phyloP scores from a whole-genome alignment of 2,329 filamentous ascomycete genomes.

The Aspergillus sp. region DNA sequence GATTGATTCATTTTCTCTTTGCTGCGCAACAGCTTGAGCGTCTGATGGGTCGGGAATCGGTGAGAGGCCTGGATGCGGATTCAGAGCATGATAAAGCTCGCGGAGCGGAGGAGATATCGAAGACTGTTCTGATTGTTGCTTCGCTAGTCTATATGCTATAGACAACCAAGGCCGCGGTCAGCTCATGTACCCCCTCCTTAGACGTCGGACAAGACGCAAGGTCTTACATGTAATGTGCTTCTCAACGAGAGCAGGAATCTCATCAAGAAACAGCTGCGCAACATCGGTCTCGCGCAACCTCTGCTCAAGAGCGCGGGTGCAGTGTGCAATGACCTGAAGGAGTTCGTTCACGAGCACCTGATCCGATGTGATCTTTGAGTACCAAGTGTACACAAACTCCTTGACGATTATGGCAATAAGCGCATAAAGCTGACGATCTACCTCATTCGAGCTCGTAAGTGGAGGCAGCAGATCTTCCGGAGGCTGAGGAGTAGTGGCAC shows the following conservation, averaged over 20 bases:
- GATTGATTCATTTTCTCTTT: slow-evolving; percentile 73
- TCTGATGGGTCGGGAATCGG: slow-evolving; percentile 67
- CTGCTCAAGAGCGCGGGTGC: slow-evolving; percentile 83
- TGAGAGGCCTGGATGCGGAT: slow-evolving; percentile 76
- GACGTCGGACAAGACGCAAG: slow-evolving; percentile 14
- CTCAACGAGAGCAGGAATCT: slow-evolving; percentile 79
- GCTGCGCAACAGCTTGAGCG: slow-evolving; percentile 56
- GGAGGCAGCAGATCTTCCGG: slow-evolving; percentile 84
- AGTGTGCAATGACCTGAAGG: slow-evolving; percentile 87
- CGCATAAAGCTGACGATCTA: slow-evolving; percentile 91
- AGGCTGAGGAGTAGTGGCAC: slow-evolving; percentile 59
- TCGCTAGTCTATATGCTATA: slow-evolving; percentile 72
- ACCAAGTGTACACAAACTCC: slow-evolving; percentile 92
- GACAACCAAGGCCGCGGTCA: slow-evolving; percentile 21
- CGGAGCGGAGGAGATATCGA: slow-evolving; percentile 65
- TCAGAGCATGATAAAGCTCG: slow-evolving; percentile 78
- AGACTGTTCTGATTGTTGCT: slow-evolving; percentile 58
- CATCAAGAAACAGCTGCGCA: slow-evolving; percentile 79
- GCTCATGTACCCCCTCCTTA: slow-evolving; percentile 7
- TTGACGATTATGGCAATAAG: slow-evolving; percentile 85
- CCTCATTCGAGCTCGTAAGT: slow-evolving; percentile 88
- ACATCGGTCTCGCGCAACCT: slow-evolving; percentile 79
- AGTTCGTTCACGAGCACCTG: slow-evolving; percentile 85
- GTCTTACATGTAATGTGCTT: slow-evolving; percentile 73
- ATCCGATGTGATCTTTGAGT: slow-evolving; percentile 87